Percentiles rank a stretch among this genome's conserved stretches.
phyloP scores from a whole-genome alignment of 306 rosid genomes.

The Malus orientalis region DNA sequence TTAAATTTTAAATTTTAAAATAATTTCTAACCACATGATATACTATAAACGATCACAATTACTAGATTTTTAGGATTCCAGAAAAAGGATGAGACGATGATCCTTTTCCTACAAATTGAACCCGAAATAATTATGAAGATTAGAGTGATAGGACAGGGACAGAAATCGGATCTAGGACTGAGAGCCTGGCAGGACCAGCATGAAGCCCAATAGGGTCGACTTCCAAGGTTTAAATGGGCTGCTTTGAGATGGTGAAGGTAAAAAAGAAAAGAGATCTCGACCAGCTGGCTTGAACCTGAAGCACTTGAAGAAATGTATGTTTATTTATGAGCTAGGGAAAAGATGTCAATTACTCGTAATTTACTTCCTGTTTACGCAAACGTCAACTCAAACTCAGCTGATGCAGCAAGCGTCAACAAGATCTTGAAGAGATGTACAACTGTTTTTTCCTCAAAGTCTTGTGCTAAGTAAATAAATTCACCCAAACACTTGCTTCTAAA shows the following conservation, averaged over 20 bases:
- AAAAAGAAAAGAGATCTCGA: background rate
- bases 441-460: no score
- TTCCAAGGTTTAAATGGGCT: background rate
- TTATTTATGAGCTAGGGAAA: background rate
- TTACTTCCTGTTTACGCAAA: background rate
- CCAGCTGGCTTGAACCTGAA: background rate
- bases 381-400: background rate
- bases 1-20: no score
- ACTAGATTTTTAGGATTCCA: no score
- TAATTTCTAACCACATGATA: no score
- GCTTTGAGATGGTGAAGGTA: background rate
- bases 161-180: background rate
- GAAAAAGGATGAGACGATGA: no score
- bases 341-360: background rate
- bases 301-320: background rate
- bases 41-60: no score
- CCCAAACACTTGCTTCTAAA: background rate
- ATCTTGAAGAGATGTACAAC: no score
- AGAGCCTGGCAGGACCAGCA: background rate
- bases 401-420: background rate
- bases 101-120: background rate
- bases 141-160: background rate
- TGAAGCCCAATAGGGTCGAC: background rate
- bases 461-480: no score
- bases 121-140: background rate